Conservation (phyloP, 192 early-diverging fungal genomes). For the Dissophora ornata region DNA sequence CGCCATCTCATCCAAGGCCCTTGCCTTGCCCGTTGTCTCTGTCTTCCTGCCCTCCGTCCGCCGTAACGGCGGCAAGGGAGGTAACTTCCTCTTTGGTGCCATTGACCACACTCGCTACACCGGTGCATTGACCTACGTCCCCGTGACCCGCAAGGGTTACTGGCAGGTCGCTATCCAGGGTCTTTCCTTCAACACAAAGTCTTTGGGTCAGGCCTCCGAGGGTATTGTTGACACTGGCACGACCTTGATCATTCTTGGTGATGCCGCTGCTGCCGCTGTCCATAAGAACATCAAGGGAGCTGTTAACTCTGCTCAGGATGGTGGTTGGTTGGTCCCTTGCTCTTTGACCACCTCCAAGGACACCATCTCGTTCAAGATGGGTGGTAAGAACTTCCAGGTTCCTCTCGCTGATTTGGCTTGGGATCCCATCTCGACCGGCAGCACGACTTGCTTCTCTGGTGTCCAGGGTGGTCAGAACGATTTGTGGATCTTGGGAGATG, state of each 20-base stretch:
- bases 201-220: slow-evolving; percentile 8
- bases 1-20: slow-evolving; percentile 60
- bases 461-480: slow-evolving; percentile 34
- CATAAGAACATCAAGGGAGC: slow-evolving; percentile 37
- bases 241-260: slow-evolving; percentile 65
- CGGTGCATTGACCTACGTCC: slow-evolving; percentile 64
- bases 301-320: neutral
- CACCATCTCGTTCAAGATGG: slow-evolving; percentile 46
- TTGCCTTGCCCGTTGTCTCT: slow-evolving; percentile 64
- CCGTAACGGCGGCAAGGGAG: slow-evolving; percentile 51
- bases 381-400: slow-evolving; percentile 46
- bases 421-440: slow-evolving; percentile 1
- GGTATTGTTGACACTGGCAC: slow-evolving; percentile 72
- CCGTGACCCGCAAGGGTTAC: slow-evolving; percentile 60
- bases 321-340: slow-evolving; percentile 19
- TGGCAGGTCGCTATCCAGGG: slow-evolving; percentile 60
- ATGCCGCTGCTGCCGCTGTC: slow-evolving; percentile 58
- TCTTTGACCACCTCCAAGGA: slow-evolving; percentile 9
- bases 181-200: slow-evolving; percentile 30
- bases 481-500: slow-evolving; percentile 67
- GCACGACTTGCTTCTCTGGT: slow-evolving; percentile 23
- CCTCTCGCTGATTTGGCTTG: slow-evolving; percentile 50
- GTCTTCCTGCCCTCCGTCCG: slow-evolving; percentile 65
- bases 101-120: slow-evolving; percentile 58
- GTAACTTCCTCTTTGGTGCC: slow-evolving; percentile 64